A percentile compares a stretch with the other conserved stretches of the same genome.
phyloP scores from a whole-genome alignment of 2,329 filamentous ascomycete species.

The Triangularia verruculosa region DNA sequence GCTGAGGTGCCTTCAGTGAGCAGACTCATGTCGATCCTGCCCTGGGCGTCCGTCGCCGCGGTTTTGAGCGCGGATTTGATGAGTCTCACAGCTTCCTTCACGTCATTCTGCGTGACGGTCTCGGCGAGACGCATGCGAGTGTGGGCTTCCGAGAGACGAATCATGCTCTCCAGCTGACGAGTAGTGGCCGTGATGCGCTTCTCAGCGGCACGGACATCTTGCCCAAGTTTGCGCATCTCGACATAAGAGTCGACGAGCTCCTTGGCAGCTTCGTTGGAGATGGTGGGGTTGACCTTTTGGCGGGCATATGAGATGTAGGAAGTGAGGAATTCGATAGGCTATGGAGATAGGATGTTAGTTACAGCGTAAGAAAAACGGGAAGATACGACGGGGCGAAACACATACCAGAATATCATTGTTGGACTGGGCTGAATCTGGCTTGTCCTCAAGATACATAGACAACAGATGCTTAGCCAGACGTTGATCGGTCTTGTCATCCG shows the following conservation, averaged over 20 bases:
- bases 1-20: conserved; percentile 92
- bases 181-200: conserved; percentile 98
- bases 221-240: conserved; percentile 89
- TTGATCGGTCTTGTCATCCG: conserved; percentile 86
- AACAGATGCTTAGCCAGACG: conserved; percentile 88
- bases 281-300: conserved; percentile 75
- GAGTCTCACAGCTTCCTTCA: conserved; percentile 84
- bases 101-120: conserved; percentile 76
- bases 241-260: conserved; percentile 87
- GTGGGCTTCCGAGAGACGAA: conserved; percentile 91
- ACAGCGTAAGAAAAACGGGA: neutral
- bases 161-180: conserved; percentile 96
- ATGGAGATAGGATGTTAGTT: conserved; percentile 24
- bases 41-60: conserved; percentile 88
- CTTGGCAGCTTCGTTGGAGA: conserved; percentile 75
- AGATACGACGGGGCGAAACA: conserved; percentile 20
- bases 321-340: conserved; percentile 94
- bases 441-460: conserved; percentile 95
- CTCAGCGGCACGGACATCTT: conserved; percentile 81
- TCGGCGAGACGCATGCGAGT: conserved; percentile 90
- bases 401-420: conserved; percentile 76
- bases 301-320: conserved; percentile 97
- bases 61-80: conserved; percentile 96
- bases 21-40: conserved; percentile 94
- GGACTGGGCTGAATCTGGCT: conserved; percentile 75